Evolutionary conservation across 345 rosid genomes (phyloP).

Genomic region (Sapria himalayana): DNA sequence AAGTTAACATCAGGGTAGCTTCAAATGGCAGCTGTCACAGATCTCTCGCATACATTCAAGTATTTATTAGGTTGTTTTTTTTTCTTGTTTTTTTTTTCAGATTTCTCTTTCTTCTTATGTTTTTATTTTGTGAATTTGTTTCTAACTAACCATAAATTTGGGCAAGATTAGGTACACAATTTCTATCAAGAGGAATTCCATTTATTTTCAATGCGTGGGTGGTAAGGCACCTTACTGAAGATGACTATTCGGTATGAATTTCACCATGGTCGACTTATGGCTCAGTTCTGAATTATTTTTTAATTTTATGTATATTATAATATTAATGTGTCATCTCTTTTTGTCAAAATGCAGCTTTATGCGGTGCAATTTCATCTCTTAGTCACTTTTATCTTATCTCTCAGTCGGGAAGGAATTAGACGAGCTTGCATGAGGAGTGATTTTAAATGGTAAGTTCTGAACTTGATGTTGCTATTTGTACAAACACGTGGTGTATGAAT

Average conservation of each 20-base stretch:
- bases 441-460: constrained; percentile 29
- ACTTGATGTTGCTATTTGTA: no score
- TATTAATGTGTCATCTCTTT: not conserved
- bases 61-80: constrained; percentile 9
- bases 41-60: constrained; percentile 14
- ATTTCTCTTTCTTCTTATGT: not conserved
- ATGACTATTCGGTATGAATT: constrained; percentile 55
- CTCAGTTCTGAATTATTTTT: not conserved
- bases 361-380: constrained; percentile 87
- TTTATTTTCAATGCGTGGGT: constrained; percentile 78
- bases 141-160: no score
- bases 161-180: constrained; percentile 40
- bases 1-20: constrained; percentile 7
- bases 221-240: constrained; percentile 49
- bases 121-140: no score
- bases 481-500: no score
- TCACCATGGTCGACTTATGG: not conserved
- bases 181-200: constrained; percentile 71
- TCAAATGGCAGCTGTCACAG: constrained; percentile 5
- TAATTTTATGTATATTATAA: constrained; percentile 1
- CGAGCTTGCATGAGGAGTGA: constrained; percentile 82
- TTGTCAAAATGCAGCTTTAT: constrained; percentile 29
- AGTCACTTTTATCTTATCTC: constrained; percentile 71
- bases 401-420: constrained; percentile 90
- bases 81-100: not conserved